Evolutionary conservation across 176 grass and related monocot species (phyloP).

Genomic region (Cocos nucifera): DNA sequence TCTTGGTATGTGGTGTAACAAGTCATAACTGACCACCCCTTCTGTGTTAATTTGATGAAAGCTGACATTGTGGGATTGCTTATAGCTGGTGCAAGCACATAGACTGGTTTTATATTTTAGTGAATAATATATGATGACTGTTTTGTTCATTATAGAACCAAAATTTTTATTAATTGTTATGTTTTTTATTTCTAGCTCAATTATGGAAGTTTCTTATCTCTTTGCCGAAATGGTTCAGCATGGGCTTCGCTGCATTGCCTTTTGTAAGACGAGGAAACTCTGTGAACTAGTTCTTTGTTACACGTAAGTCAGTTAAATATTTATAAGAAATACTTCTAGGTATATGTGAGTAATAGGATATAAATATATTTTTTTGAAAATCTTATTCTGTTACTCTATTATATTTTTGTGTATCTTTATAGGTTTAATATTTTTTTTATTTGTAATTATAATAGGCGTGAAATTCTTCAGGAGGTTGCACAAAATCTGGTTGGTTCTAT

Average conservation of each 20-base stretch:
- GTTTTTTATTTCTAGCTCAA: slow-evolving; percentile 49
- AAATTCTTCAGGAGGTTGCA: slow-evolving; percentile 61
- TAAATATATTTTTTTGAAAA: too few relatives aligned
- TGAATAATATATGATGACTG: too few relatives aligned
- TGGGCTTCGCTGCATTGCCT: slow-evolving; percentile 92
- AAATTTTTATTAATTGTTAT: slow-evolving; percentile 8
- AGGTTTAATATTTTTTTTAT: slow-evolving; percentile 8
- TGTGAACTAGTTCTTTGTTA: slow-evolving; percentile 82
- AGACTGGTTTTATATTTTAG: too few relatives aligned
- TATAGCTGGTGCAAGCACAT: too few relatives aligned
- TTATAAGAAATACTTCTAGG: neutral
- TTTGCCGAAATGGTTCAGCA: slow-evolving; percentile 94
- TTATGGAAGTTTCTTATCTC: slow-evolving; percentile 79
- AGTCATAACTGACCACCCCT: too few relatives aligned
- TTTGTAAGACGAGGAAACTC: slow-evolving; percentile 87
- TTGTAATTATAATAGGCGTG: slow-evolving; percentile 39
- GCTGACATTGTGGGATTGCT: too few relatives aligned
- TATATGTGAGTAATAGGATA: too few relatives aligned
- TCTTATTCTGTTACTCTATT: slow-evolving; percentile 16
- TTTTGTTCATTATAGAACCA: too few relatives aligned
- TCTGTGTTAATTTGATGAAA: too few relatives aligned
- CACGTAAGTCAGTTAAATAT: slow-evolving; percentile 50
- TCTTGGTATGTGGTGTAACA: too few relatives aligned
- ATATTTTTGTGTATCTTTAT: neutral
- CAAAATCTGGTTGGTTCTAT: slow-evolving; percentile 61